Evolutionary conservation across 164 flowering plant species (phyloP), one percentile per base, ranked within the genome.

Genomic region (Vitis amurensis): DNA sequence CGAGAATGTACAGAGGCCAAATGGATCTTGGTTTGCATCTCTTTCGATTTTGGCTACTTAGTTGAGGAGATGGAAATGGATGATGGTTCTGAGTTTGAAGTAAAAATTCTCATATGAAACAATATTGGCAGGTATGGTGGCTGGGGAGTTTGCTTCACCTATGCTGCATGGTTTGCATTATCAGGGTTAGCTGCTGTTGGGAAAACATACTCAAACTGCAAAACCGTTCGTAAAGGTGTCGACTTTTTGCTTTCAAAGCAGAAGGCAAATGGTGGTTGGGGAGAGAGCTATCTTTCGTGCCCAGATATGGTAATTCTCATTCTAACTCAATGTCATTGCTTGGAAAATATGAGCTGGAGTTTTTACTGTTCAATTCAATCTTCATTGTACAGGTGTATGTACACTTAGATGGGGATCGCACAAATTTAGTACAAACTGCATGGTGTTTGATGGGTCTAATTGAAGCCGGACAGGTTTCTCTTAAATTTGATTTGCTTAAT

Each of bases 381-480:
- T 31, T 9, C 37, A 14, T n/a, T 17, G 15, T 29, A 62, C 78
- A 86, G 89, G 78, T 68, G 59, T 88, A 83, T 62, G 79, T 79
- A 37, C 83, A 84, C 60, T 70, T 85, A 9, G 78, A 78, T 51
- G 83, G 78, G 14, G 78, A 76, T 31, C 59, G 73, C 37, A 71
- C 92, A 12, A 84, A 88, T 74, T 52, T 85, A 63, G 87, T 88
- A 7, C 87, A 88, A 13, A 88, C 92, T 3, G 77, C 82, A 60
- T 82, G 87, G 84, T 90, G 87, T 50, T 57, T 88, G 82, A 74
- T 86, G 80, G 89, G 87, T 61, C 76, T 88, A 6, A 79, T 86
- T 59, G 73, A 75, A 13, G 77, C 81, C 51, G 85, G 87, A 37
- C 90, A 86, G 85, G 91, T 86, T 16, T 16, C 73, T 74, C 3